Conservation (phyloP, 208 protist genomes). For the Leishmania lainsoni region DNA sequence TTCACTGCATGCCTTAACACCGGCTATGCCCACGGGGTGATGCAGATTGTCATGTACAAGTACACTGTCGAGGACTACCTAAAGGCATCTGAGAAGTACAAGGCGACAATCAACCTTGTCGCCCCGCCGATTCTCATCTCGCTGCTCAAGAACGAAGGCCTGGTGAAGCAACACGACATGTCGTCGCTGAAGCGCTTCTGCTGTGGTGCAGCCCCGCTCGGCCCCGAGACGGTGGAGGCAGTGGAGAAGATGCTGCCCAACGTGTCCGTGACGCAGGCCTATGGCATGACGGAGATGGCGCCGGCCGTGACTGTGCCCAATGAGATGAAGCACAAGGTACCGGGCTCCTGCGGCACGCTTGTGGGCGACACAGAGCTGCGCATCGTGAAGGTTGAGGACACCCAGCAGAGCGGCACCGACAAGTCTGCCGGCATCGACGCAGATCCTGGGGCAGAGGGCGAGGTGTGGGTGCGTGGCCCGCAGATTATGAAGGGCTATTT, state of each 20-base stretch:
- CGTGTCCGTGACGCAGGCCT: slow-evolving; percentile 53
- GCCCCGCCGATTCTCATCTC: slow-evolving; percentile 78
- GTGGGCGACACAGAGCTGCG: slow-evolving; percentile 45
- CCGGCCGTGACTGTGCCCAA: slow-evolving; percentile 38
- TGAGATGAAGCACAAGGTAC: neutral
- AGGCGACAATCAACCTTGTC: slow-evolving; percentile 55
- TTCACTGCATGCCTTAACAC: slow-evolving; percentile 49
- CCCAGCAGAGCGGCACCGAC: slow-evolving; percentile 46
- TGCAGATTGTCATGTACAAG: slow-evolving; percentile 51
- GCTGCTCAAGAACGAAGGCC: slow-evolving; percentile 66
- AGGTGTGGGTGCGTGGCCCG: slow-evolving; percentile 72
- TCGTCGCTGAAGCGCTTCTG: slow-evolving; percentile 35
- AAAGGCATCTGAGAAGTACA: slow-evolving; percentile 48
- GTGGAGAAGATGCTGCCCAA: slow-evolving; percentile 36
- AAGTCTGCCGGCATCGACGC: slow-evolving; percentile 27
- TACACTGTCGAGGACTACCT: slow-evolving; percentile 61
- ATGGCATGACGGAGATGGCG: slow-evolving; percentile 83
- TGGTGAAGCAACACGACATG: slow-evolving; percentile 35
- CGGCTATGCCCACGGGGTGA: slow-evolving; percentile 28
- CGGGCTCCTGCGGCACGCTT: slow-evolving; percentile 21
- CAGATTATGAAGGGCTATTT: slow-evolving; percentile 84
- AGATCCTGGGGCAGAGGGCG: slow-evolving; percentile 44
- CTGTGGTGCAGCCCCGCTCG: slow-evolving; percentile 67
- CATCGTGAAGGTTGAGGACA: slow-evolving; percentile 39
- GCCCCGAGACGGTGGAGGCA: slow-evolving; percentile 20